These are phyloP conservation scores for Eucalyptus leucophloia DNA, from an alignment of 345 rosid species.

Conservation along the genomic window DNA sequence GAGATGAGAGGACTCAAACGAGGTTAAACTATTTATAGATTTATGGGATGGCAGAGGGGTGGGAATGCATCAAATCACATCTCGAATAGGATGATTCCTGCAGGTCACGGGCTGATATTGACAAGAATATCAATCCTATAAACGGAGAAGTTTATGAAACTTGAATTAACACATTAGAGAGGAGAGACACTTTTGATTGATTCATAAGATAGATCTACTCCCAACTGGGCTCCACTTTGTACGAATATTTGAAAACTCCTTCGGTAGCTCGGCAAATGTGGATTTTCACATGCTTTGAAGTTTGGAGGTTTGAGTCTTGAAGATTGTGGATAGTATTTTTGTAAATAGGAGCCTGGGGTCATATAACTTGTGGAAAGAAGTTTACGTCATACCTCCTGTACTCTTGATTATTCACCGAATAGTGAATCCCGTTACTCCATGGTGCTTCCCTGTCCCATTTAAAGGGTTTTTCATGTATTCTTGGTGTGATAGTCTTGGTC, in stretches of 20 bases:
- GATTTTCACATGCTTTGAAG: neutral
- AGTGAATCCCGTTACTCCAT: neutral
- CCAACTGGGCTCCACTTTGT: neutral
- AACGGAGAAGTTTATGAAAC: neutral
- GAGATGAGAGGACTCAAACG: neutral
- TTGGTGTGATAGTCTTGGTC: neutral
- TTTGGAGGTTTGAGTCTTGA: neutral
- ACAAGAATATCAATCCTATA: neutral
- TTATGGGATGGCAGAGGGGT: neutral
- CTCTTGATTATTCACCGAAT: neutral
- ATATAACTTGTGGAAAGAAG: neutral
- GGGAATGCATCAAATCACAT: neutral
- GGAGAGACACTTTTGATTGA: neutral
- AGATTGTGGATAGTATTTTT: neutral
- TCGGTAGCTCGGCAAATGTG: neutral
- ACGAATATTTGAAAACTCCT: neutral
- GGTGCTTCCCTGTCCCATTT: neutral
- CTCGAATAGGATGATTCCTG: neutral
- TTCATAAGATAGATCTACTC: neutral
- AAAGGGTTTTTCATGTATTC: neutral
- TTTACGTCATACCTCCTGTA: neutral
- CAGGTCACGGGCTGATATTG: neutral
- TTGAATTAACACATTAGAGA: neutral
- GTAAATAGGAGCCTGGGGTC: neutral
- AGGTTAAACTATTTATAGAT: fast-evolving